Evolutionary conservation across 2,329 filamentous ascomycete genomes (phyloP), one percentile per base, ranked within the genome.

Genomic region (Beauveria sp.): DNA sequence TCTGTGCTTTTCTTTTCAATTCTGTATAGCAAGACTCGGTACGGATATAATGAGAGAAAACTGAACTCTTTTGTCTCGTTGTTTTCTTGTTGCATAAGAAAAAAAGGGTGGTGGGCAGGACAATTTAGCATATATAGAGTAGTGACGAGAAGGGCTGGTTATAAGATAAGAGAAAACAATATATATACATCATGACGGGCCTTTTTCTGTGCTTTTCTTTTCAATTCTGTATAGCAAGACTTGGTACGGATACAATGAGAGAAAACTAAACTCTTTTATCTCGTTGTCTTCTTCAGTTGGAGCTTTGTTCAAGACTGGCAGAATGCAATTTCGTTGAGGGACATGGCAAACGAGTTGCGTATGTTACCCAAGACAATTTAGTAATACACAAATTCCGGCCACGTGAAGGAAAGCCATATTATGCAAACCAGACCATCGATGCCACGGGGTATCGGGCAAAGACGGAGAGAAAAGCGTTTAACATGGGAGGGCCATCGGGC

Each of bases 91-190:
- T 56, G 22, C 24, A 40, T 28, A 5, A 42, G 22, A 26, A 42
- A 50, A 49, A 14, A 26, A 7, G 31, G 28, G 24, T 1, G 42
- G 46, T 46, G n/a, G 45, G 53, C 6, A 48, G 42, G 18, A 48
- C 38, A 22, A 40, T 43, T 28, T 56, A 48, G 42, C 53, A 56
- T 48, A 42, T 56, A 56, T 28, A 26, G 53, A 56, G 53, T 56
- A 56, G 53, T 45, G 40, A 45, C 10, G 24, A 42, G 2, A 16
- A 31, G 2, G 12, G 24, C 22, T 0, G 18, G 31, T 10, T 18
- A 53, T 34, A 53, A 42, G 52, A 22, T 40, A 16, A 31, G n/a
- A 46, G 9, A 34, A 22, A 22, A 46, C 9, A 46, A 28, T 22
- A 28, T 14, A 45, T 20, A 28, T 28, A 24, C n/a, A 46, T 18